Base-by-base conservation (phyloP, 768 basidiomycete genomes). In the Xerocomus spinulosus region DNA sequence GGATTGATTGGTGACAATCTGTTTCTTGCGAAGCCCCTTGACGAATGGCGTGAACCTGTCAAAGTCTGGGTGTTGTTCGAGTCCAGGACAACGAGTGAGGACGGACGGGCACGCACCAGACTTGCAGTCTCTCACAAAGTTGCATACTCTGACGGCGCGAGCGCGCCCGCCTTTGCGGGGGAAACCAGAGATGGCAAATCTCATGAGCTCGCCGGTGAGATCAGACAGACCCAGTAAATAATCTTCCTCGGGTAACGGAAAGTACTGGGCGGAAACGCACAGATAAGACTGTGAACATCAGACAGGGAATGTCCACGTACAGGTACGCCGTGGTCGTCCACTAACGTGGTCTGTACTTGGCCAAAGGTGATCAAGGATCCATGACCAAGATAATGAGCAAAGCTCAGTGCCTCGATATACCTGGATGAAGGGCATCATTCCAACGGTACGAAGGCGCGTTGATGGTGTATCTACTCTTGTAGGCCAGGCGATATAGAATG, bases 181-280 rank as follows among this genome's bases (percentile, higher is more conserved):
- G 34, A 92, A 80, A 38, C 87, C 80, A 38, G 91, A 88, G 50
- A 97, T 95, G 10, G 92, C 92, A 53, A 85, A 87, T 28, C 95
- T 80, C 96, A 98, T 97, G 21, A 98, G 79, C 68, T 99, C 96
- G 36, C 96, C 96, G 0, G 92, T 96, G 18, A 99, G 76, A 68
- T 99, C 96, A 7, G 91, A 89, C 24, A 98, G 69, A 5, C 96
- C 96, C 3, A 97, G 79, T 13, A 97, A 72, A 61, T 96, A 98
- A 62, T 98, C 94, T 33, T 86, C 82, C 28, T 81, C 62, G 9
- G 90, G 76, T 26, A 94, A 62, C 4, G 82, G 79, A 56, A 93
- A 86, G 54, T 79, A 87, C 93, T 95, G 63, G 37, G 32, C 26
- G 36, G 38, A 48, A n/a, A 13, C 4, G 1, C 28, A 26, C 48